Percentiles rank a stretch among this genome's conserved stretches.
phyloP scores from a whole-genome alignment of 2,329 filamentous ascomycete species.

The Herpotrichia juniperi region DNA sequence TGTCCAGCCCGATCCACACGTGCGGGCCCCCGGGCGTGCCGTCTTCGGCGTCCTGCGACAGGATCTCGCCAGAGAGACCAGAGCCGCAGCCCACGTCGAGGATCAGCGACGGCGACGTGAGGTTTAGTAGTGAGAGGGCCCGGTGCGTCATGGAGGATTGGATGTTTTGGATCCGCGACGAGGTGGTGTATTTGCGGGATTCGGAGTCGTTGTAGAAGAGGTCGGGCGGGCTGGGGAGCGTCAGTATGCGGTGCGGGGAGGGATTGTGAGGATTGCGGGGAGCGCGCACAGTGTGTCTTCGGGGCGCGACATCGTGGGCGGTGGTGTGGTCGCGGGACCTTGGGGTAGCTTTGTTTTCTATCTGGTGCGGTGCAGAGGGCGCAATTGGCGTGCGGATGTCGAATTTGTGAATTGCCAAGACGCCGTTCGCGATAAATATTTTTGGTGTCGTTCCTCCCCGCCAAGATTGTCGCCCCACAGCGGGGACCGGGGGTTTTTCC shows the following conservation, averaged over 20 bases:
- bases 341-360: too few relatives aligned
- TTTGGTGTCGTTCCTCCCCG: slow-evolving; percentile 5
- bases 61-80: slow-evolving; percentile 91
- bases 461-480: slow-evolving; percentile 4
- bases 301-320: slow-evolving; percentile 84
- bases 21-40: slow-evolving; percentile 77
- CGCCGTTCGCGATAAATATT: slow-evolving; percentile 9
- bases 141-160: slow-evolving; percentile 94
- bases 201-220: slow-evolving; percentile 97
- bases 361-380: too few relatives aligned
- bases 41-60: slow-evolving; percentile 71
- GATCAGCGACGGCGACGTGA: slow-evolving; percentile 80
- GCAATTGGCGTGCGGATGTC: background rate
- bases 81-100: slow-evolving; percentile 97
- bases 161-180: slow-evolving; percentile 92
- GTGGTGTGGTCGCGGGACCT: background rate
- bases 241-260: slow-evolving; percentile 19
- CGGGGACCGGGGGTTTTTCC: slow-evolving; percentile 10
- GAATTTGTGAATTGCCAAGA: slow-evolving; percentile 5
- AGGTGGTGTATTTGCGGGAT: slow-evolving; percentile 97
- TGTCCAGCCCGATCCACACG: slow-evolving; percentile 82
- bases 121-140: slow-evolving; percentile 87
- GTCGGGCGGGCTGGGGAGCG: slow-evolving; percentile 75
- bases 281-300: slow-evolving; percentile 84
- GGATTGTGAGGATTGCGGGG: slow-evolving; percentile 12